Percentiles rank a stretch among this genome's conserved stretches.
phyloP scores from a whole-genome alignment of 2,329 filamentous ascomycete genomes.

The Massarina eburnea region DNA sequence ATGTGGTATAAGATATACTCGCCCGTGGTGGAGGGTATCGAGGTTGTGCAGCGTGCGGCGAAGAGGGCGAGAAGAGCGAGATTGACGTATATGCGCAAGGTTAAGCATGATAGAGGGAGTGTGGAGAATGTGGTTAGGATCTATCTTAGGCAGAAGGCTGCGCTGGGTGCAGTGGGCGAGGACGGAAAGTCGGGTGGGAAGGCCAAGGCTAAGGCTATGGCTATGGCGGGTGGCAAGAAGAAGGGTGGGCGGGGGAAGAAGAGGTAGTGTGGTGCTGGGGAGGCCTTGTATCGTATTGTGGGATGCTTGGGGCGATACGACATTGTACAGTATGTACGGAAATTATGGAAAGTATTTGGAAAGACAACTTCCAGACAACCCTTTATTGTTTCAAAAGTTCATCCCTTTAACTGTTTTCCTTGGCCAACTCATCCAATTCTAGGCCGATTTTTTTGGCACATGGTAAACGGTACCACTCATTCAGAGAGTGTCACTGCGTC shows the following conservation, averaged over 20 bases:
- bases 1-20: conserved; percentile 98
- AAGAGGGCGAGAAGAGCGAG: conserved; percentile 86
- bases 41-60: conserved; percentile 83
- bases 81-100: conserved; percentile 79
- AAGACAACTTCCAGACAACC: no score
- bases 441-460: no score
- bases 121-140: conserved; percentile 42
- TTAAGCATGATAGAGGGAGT: conserved; percentile 42
- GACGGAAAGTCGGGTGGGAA: conserved; percentile 26
- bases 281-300: background rate
- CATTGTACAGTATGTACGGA: no score
- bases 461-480: no score
- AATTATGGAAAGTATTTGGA: no score
- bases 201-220: conserved; percentile 14
- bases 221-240: conserved; percentile 26
- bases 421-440: no score
- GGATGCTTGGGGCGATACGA: no score
- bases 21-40: conserved; percentile 84
- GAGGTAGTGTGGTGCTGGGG: conserved; percentile 16
- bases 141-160: conserved; percentile 42
- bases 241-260: conserved; percentile 29
- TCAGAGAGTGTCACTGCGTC: no score
- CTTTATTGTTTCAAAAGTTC: no score
- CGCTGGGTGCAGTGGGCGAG: conserved; percentile 32
- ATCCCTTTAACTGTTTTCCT: no score